phyloP scores from a whole-genome alignment of 352 stramenopile genomes.

The Phytopythium litorale region DNA sequence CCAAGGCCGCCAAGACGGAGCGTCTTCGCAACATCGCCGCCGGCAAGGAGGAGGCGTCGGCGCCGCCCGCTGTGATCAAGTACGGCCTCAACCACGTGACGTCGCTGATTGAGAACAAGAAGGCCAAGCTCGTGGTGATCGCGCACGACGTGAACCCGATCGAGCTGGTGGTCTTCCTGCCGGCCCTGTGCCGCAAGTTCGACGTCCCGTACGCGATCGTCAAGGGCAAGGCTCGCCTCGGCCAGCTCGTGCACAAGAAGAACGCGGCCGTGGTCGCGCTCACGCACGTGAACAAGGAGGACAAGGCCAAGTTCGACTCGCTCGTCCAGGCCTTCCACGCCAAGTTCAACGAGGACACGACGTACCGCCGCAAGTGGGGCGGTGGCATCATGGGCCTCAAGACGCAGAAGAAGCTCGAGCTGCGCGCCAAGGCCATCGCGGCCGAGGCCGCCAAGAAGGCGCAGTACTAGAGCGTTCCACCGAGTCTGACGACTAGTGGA shows the following conservation, averaged over 20 bases:
- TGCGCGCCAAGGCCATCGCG: constrained; percentile 96
- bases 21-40: constrained; percentile 96
- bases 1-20: constrained; percentile 96
- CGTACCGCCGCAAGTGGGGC: constrained; percentile 95
- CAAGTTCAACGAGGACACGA: constrained; percentile 97
- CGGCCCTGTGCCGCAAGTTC: constrained; percentile 98
- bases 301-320: constrained; percentile 96
- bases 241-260: constrained; percentile 98
- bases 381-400: constrained; percentile 99
- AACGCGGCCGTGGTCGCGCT: constrained; percentile 95
- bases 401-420: constrained; percentile 99
- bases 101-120: constrained; percentile 99
- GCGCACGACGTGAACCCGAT: constrained; percentile 99
- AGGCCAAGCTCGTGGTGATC: constrained; percentile 99
- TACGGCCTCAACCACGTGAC: constrained; percentile 99
- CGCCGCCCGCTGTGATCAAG: constrained; percentile 93
- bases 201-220: constrained; percentile 99
- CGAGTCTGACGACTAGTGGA: constrained; percentile 1
- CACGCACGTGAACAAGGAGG: constrained; percentile 97
- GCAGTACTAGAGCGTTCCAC: constrained; percentile 80
- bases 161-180: constrained; percentile 97
- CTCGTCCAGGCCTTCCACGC: constrained; percentile 91
- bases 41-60: constrained; percentile 89
- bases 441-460: constrained; percentile 99
- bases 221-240: constrained; percentile 98